Percentiles rank a stretch among this genome's conserved stretches.
These are phyloP conservation scores for Bruguiera hainesii DNA, from an alignment of 441 rosid genomes.

Conservation along the genomic window DNA sequence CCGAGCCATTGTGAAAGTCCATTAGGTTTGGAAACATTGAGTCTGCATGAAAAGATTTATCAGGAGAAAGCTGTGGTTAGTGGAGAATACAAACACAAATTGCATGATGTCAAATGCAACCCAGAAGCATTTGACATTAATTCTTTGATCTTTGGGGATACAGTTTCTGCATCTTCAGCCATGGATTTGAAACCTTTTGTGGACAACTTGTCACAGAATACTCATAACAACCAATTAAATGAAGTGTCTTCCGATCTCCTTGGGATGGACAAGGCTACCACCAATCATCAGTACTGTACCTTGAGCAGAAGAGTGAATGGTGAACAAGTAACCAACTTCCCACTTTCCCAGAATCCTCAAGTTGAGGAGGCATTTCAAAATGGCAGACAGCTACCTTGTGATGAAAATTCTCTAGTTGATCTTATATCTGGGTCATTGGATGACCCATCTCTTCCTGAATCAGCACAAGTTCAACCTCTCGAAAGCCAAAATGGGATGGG, in stretches of 20 bases:
- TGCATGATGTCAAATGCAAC: slow-evolving; percentile 23
- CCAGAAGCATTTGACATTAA: slow-evolving; percentile 28
- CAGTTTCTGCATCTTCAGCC: slow-evolving; percentile 21
- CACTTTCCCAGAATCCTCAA: slow-evolving; percentile 27
- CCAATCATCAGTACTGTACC: slow-evolving; percentile 18
- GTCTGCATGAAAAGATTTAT: slow-evolving; percentile 30
- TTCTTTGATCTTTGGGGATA: slow-evolving; percentile 23
- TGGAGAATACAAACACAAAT: slow-evolving; percentile 19
- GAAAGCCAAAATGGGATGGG: slow-evolving; percentile 26
- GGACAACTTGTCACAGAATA: slow-evolving; percentile 20
- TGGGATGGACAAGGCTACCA: slow-evolving; percentile 18
- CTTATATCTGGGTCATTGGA: slow-evolving; percentile 28
- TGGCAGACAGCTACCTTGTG: slow-evolving; percentile 14
- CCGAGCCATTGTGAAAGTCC: slow-evolving; percentile 24
- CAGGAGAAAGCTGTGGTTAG: slow-evolving; percentile 18
- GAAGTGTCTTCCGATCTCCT: slow-evolving; percentile 16
- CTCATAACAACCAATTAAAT: slow-evolving; percentile 22
- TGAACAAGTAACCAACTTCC: slow-evolving; percentile 23
- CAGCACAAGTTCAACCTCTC: slow-evolving; percentile 20
- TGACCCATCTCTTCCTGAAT: slow-evolving; percentile 23
- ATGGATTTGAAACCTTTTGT: slow-evolving; percentile 24
- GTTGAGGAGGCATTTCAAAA: slow-evolving; percentile 27
- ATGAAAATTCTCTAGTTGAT: slow-evolving; percentile 26
- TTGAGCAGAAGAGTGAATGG: slow-evolving; percentile 19
- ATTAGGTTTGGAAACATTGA: slow-evolving; percentile 21